phyloP scores from a whole-genome alignment of 1,284 basidiomycete species.

The Polyporus tsugae region DNA sequence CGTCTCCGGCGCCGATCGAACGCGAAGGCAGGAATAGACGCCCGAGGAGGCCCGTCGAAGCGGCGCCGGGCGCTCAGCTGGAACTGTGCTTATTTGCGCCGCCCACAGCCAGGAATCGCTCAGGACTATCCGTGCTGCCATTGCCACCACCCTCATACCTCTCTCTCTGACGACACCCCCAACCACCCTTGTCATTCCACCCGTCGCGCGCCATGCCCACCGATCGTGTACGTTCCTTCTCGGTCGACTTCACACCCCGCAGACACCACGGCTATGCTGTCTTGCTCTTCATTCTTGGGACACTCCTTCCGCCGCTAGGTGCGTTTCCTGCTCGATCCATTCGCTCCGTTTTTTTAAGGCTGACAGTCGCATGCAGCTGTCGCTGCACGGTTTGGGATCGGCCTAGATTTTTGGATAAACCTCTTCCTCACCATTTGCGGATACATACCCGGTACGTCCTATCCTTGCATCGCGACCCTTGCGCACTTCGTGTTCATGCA shows the following conservation, averaged over 20 bases:
- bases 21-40: neutral
- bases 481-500: neutral
- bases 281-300: conserved; percentile 84
- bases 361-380: conserved; percentile 64
- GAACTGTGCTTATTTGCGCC: neutral
- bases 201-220: conserved; percentile 29
- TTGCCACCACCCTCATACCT: neutral
- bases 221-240: conserved; percentile 40
- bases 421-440: conserved; percentile 89
- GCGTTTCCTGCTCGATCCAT: conserved; percentile 37
- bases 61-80: neutral
- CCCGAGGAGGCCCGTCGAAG: neutral
- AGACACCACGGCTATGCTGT: conserved; percentile 86
- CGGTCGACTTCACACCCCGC: conserved; percentile 73
- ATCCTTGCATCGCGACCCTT: conserved; percentile 14
- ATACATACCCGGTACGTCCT: conserved; percentile 81
- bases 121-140: neutral
- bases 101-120: neutral
- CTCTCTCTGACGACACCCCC: neutral
- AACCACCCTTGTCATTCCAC: neutral
- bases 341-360: conserved; percentile 10
- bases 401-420: conserved; percentile 93
- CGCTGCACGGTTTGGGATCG: conserved; percentile 93
- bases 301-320: conserved; percentile 90
- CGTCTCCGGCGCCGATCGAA: neutral